Conservation (phyloP, 108 stramenopile species). For the Cyclotella atomus region DNA sequence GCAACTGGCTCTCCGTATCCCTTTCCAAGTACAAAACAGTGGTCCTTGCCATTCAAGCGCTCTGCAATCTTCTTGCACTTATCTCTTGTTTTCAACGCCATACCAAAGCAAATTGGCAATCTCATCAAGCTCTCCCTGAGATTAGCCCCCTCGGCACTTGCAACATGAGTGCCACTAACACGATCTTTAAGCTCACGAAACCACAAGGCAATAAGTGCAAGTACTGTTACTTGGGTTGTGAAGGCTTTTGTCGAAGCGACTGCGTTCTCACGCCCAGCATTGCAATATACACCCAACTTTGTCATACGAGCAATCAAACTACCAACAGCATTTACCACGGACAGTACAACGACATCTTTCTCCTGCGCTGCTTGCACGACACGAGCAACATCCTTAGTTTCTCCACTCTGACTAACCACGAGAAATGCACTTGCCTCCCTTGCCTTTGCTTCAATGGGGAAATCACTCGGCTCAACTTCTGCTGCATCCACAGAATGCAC, state of each 20-base stretch:
- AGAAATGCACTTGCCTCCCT: conserved; percentile 78
- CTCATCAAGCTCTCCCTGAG: conserved; percentile 94
- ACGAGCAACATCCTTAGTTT: conserved; percentile 97
- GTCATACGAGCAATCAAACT: conserved; percentile 96
- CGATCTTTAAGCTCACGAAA: conserved; percentile 88
- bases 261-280: conserved; percentile 98
- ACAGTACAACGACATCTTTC: conserved; percentile 83
- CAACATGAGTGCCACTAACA: conserved; percentile 57
- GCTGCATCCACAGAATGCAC: conserved; percentile 92
- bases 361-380: conserved; percentile 88
- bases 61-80: conserved; percentile 88
- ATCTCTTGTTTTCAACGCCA: conserved; percentile 91
- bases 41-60: conserved; percentile 87
- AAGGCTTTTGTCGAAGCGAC: conserved; percentile 99
- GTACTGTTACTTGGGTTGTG: conserved; percentile 98
- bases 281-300: conserved; percentile 98
- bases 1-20: conserved; percentile 97
- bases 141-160: conserved; percentile 54
- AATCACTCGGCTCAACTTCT: conserved; percentile 88
- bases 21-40: conserved; percentile 96
- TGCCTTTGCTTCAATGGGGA: conserved; percentile 61
- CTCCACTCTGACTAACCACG: conserved; percentile 97
- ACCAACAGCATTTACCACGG: conserved; percentile 97
- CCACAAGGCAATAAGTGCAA: conserved; percentile 95
- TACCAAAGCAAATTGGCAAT: conserved; percentile 97